Percentiles rank a stretch among this genome's conserved stretches.
phyloP scores from a whole-genome alignment of 2,329 filamentous ascomycete species.

The Stylonectria norvegica region DNA sequence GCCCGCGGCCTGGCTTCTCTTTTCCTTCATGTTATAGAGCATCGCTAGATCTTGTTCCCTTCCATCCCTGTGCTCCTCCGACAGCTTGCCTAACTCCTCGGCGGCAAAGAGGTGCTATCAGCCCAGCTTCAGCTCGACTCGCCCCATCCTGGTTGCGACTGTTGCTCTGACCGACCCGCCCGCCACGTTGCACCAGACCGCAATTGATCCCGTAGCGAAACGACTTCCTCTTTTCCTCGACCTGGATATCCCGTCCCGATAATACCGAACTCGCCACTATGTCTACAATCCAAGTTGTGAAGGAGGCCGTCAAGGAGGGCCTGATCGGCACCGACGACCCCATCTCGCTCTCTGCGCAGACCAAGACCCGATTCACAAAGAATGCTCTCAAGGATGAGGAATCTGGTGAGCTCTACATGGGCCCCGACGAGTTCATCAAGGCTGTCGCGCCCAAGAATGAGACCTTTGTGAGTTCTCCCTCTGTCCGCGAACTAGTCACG shows the following conservation, averaged over 20 bases:
- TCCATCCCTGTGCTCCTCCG: conserved; percentile 6
- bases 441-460: conserved; percentile 82
- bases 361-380: conserved; percentile 70
- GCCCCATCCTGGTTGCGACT: not conserved
- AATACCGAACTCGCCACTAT: conserved; percentile 23
- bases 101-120: conserved; percentile 1
- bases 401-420: conserved; percentile 76
- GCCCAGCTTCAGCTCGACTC: conserved; percentile 1
- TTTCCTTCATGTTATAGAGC: conserved; percentile 16
- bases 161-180: not conserved
- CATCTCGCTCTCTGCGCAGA: conserved; percentile 65
- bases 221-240: conserved; percentile 6
- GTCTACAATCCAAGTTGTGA: conserved; percentile 46
- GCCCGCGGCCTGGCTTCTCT: not conserved
- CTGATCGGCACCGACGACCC: conserved; percentile 62
- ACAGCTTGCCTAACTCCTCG: too few relatives aligned
- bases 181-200: not conserved
- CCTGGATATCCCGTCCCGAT: not conserved
- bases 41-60: conserved; percentile 15
- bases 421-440: conserved; percentile 81
- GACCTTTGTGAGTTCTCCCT: conserved; percentile 73
- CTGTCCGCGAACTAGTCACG: not conserved
- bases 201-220: not conserved
- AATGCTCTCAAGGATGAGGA: conserved; percentile 73
- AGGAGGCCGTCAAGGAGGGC: conserved; percentile 74